A percentile compares a stretch with the other conserved stretches of the same genome.
These are phyloP conservation scores for Pythium volutum DNA, from an alignment of 352 stramenopile species.

Conservation along the genomic window DNA sequence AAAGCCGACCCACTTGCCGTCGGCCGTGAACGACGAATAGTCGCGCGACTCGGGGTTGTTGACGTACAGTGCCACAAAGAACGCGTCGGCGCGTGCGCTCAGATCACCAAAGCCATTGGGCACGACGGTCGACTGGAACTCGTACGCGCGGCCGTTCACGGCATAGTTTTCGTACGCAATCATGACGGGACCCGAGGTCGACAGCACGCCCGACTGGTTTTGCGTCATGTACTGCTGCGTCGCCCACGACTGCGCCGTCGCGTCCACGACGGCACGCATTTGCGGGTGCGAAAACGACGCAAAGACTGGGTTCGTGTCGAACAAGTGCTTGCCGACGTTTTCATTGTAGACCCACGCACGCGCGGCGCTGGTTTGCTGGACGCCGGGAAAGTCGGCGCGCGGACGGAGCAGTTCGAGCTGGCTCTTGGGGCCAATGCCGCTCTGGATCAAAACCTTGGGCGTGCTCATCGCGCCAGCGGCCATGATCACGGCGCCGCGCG, in stretches of 20 bases:
- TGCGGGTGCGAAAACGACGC: constrained; percentile 49
- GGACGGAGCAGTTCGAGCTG: constrained; percentile 42
- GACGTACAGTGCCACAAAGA: constrained; percentile 50
- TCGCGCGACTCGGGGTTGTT: constrained; percentile 66
- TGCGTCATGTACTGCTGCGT: constrained; percentile 58
- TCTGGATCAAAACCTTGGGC: constrained; percentile 80
- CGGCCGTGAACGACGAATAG: constrained; percentile 38
- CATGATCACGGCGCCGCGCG: constrained; percentile 63
- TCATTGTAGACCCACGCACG: constrained; percentile 40
- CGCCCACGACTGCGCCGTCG: constrained; percentile 27
- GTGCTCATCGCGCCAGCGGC: constrained; percentile 67
- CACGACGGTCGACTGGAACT: constrained; percentile 65
- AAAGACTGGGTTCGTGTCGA: constrained; percentile 55
- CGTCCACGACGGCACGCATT: constrained; percentile 50
- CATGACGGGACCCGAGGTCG: constrained; percentile 47
- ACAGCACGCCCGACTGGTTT: constrained; percentile 35
- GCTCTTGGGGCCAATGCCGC: constrained; percentile 57
- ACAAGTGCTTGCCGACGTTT: constrained; percentile 56
- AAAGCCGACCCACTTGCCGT: constrained; percentile 7
- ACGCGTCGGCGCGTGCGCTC: constrained; percentile 27
- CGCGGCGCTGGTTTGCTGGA: neutral
- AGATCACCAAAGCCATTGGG: constrained; percentile 42
- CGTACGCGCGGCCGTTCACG: constrained; percentile 49
- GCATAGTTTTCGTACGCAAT: constrained; percentile 60
- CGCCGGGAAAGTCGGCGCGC: constrained; percentile 8